A percentile compares a stretch with the other conserved stretches of the same genome.
Evolutionary conservation across 176 grass and related monocot genomes (phyloP).

Genomic region (Oryza coarctata): DNA sequence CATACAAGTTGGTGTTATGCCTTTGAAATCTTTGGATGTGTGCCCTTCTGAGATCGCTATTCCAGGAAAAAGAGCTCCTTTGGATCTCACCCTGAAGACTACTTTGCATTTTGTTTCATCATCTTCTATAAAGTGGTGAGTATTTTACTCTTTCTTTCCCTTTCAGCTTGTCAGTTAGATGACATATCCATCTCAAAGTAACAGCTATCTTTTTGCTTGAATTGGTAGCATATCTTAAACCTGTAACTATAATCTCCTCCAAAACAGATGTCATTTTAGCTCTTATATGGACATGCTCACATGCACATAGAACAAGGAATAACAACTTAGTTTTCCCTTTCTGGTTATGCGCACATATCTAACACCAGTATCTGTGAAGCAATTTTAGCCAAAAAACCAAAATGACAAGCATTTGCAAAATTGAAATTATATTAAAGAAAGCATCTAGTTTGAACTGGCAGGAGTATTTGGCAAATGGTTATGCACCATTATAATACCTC

Average conservation of each 20-base stretch:
- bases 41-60: conserved; percentile 64
- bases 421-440: not conserved
- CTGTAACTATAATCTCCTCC: not conserved
- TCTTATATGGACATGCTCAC: not conserved
- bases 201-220: conserved; percentile 5
- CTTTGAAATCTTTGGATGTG: conserved; percentile 33
- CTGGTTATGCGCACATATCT: not conserved
- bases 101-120: conserved; percentile 76
- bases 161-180: not conserved
- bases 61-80: conserved; percentile 64
- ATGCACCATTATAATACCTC: not conserved
- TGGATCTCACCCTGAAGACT: conserved; percentile 92
- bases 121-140: conserved; percentile 86
- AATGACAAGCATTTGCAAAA: not conserved
- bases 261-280: not conserved
- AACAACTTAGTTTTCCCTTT: not conserved
- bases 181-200: conserved; percentile 3
- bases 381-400: not conserved
- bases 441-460: not conserved
- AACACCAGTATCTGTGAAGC: not conserved
- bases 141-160: conserved; percentile 4
- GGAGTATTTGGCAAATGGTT: not conserved
- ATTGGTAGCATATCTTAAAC: not conserved
- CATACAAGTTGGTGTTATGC: conserved; percentile 38
- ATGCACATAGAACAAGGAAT: not conserved